Conservation (phyloP, 805 yeast genomes). For the Metschnikowia anglica region DNA sequence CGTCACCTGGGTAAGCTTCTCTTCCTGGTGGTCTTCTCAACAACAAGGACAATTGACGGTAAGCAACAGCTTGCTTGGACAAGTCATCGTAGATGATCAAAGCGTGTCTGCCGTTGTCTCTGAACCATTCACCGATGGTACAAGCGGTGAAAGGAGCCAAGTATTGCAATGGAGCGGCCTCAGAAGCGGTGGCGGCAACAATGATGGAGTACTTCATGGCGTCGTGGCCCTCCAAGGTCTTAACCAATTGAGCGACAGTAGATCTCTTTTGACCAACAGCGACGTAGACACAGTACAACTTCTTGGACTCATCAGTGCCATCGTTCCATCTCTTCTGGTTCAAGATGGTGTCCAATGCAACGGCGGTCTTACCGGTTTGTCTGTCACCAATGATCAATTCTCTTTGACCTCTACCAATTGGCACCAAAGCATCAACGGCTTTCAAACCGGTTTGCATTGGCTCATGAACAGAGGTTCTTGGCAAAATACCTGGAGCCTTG, state of each 20-base stretch:
- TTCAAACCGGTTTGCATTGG: slow-evolving; percentile 99
- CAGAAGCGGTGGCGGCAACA: slow-evolving; percentile 99
- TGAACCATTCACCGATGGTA: slow-evolving; percentile 99
- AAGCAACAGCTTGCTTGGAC: slow-evolving; percentile 99
- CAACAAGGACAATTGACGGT: slow-evolving; percentile 97
- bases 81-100: slow-evolving; percentile 96
- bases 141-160: slow-evolving; percentile 99
- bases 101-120: slow-evolving; percentile 99
- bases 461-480: slow-evolving; percentile 97
- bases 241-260: slow-evolving; percentile 98
- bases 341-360: slow-evolving; percentile 95
- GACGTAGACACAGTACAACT: slow-evolving; percentile 99
- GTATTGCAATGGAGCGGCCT: slow-evolving; percentile 99
- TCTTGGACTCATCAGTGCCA: slow-evolving; percentile 93
- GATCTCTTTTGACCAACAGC: slow-evolving; percentile 99
- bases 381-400: slow-evolving; percentile 99
- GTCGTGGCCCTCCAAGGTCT: slow-evolving; percentile 97
- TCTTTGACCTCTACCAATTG: slow-evolving; percentile 99
- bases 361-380: slow-evolving; percentile 99
- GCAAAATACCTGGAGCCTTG: slow-evolving; percentile 99
- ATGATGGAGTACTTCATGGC: slow-evolving; percentile 96
- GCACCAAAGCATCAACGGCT: slow-evolving; percentile 98
- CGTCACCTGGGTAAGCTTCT: slow-evolving; percentile 97
- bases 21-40: slow-evolving; percentile 97
- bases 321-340: slow-evolving; percentile 99